Conservation (phyloP, 306 rosid species). For the Hylodesmum podocarpum region DNA sequence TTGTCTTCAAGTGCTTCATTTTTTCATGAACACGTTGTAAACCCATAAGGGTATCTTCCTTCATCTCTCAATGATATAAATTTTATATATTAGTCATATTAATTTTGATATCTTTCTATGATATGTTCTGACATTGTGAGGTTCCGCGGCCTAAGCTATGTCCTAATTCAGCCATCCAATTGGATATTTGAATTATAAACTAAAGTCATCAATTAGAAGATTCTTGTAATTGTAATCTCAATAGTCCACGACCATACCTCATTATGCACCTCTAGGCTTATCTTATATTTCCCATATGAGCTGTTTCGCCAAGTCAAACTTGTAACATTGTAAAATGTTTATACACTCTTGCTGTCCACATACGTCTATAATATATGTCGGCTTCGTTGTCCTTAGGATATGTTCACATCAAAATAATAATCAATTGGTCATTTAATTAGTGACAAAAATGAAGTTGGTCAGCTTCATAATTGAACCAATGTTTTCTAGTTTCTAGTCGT, state of each 20-base stretch:
- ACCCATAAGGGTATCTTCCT: constrained; percentile 40
- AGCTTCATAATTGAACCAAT: constrained; percentile 43
- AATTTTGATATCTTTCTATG: constrained; percentile 36
- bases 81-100: constrained; percentile 6
- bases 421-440: constrained; percentile 32
- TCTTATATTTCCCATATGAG: constrained; percentile 57
- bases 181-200: constrained; percentile 35
- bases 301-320: constrained; percentile 74
- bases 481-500: constrained; percentile 7
- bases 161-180: constrained; percentile 63
- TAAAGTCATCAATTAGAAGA: constrained; percentile 44
- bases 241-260: constrained; percentile 44
- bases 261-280: constrained; percentile 52
- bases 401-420: constrained; percentile 23
- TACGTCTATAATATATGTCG: constrained; percentile 50
- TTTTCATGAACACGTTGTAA: constrained; percentile 44
- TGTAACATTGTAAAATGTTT: constrained; percentile 33
- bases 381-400: constrained; percentile 60
- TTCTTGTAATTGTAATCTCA: constrained; percentile 59
- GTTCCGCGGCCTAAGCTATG: constrained; percentile 53
- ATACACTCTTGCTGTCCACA: constrained; percentile 26
- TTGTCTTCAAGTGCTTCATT: constrained; percentile 34
- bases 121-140: constrained; percentile 61
- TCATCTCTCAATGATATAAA: constrained; percentile 31
- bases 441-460: constrained; percentile 33